Percentiles rank a stretch among this genome's conserved stretches.
phyloP scores from a whole-genome alignment of 2,329 filamentous ascomycete species.

The Rhynchosporium agropyri region DNA sequence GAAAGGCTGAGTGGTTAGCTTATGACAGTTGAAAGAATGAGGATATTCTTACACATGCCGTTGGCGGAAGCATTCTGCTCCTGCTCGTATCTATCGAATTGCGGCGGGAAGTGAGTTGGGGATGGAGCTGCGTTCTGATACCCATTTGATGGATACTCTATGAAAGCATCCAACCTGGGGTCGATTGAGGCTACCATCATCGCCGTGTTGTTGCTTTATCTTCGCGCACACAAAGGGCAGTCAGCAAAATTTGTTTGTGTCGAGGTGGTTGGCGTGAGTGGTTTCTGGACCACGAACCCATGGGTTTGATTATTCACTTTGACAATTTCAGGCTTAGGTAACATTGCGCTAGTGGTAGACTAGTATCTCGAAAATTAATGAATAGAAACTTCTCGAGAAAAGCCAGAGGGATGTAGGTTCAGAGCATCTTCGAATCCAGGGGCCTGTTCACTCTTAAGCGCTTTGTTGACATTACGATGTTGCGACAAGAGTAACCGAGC shows the following conservation, averaged over 20 bases:
- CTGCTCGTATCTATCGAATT: background rate
- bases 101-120: background rate
- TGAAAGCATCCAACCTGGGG: constrained; percentile 5
- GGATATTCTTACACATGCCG: background rate
- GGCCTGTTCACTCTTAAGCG: background rate
- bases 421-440: background rate
- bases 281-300: too few species aligned
- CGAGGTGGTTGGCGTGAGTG: background rate
- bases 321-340: background rate
- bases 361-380: background rate
- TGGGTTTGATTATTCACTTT: background rate
- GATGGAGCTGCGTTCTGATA: background rate
- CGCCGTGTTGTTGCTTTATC: background rate
- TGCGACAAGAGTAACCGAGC: background rate
- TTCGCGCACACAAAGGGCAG: background rate
- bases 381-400: background rate
- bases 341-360: background rate
- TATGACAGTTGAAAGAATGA: background rate
- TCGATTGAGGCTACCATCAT: background rate
- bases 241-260: background rate
- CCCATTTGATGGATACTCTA: background rate
- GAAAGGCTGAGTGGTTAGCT: background rate
- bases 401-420: background rate
- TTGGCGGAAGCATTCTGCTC: background rate
- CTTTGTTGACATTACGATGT: constrained; percentile 1